These are phyloP conservation scores for Fraxinus anomala DNA, from an alignment of 257 asterid species.

Conservation along the genomic window DNA sequence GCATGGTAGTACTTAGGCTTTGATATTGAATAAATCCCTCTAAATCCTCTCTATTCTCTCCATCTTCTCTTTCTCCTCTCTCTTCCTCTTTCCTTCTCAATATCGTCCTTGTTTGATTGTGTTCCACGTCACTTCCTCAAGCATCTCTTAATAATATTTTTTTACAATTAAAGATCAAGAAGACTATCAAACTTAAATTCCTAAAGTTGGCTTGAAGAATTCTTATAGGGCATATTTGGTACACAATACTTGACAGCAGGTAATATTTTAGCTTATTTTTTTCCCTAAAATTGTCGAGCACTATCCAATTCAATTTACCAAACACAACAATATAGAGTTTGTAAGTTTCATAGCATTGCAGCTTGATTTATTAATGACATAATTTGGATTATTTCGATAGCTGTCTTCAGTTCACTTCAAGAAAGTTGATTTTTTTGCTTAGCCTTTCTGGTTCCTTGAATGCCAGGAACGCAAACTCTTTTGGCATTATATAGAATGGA, in stretches of 20 bases:
- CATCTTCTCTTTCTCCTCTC: no score
- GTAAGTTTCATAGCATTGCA: not conserved
- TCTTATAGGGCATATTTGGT: not conserved
- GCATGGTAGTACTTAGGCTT: no score
- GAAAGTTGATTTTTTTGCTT: not conserved
- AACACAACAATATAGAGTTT: not conserved
- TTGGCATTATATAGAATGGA: slow-evolving; percentile 57
- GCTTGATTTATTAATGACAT: not conserved
- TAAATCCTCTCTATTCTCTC: no score
- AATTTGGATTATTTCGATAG: not conserved
- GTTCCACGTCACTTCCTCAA: not conserved
- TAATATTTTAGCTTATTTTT: not conserved
- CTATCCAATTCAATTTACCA: not conserved
- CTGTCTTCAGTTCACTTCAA: not conserved
- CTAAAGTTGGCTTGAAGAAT: not conserved
- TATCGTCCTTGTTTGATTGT: no score
- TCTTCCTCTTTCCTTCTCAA: no score
- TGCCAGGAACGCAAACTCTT: slow-evolving; percentile 32
- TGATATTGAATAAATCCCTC: no score
- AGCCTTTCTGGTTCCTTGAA: slow-evolving; percentile 8
- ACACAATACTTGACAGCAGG: not conserved
- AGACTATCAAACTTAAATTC: not conserved
- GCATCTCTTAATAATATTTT: not conserved
- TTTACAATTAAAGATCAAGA: not conserved
- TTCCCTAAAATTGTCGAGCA: not conserved